Evolutionary conservation across 1,284 basidiomycete species (phyloP).

Genomic region (Cutaneotrichosporon spelunceum): DNA sequence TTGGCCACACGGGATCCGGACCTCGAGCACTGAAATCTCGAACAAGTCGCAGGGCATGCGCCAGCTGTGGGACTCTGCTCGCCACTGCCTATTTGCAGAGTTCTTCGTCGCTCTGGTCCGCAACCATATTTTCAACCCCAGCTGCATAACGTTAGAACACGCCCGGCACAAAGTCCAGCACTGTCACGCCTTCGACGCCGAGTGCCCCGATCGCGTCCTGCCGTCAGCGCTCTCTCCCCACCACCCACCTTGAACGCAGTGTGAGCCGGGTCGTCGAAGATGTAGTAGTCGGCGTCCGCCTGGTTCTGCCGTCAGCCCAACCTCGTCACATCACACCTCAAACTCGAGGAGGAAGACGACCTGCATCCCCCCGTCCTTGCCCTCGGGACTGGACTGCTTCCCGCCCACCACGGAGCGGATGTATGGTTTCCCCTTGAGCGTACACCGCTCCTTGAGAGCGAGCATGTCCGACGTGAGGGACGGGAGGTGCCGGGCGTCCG

Average conservation of each 20-base stretch:
- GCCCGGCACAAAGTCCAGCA: conserved; percentile 39
- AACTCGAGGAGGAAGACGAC: conserved; percentile 46
- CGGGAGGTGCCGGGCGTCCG: conserved; percentile 18
- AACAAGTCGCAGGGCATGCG: too few relatives aligned
- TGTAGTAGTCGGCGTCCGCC: conserved; percentile 40
- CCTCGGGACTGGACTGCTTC: conserved; percentile 40
- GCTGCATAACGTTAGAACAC: conserved; percentile 5
- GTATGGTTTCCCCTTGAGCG: conserved; percentile 29
- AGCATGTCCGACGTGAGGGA: conserved; percentile 30
- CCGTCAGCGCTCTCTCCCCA: neutral
- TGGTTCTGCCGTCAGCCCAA: conserved; percentile 15
- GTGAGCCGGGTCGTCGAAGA: conserved; percentile 39
- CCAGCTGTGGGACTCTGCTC: too few relatives aligned
- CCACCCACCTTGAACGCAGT: conserved; percentile 33
- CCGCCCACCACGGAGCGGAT: conserved; percentile 40
- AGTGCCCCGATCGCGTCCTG: conserved; percentile 19
- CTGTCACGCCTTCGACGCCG: conserved; percentile 32
- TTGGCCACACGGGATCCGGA: too few relatives aligned
- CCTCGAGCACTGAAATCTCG: too few relatives aligned
- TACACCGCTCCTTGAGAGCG: conserved; percentile 31
- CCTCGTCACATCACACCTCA: conserved; percentile 12
- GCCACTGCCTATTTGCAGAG: too few relatives aligned
- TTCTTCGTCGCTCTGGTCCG: too few relatives aligned
- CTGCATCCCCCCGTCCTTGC: conserved; percentile 35
- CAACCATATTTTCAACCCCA: too few relatives aligned